These are phyloP conservation scores for Persicaria maculosa DNA, from an alignment of 148 eudicot genomes.

Conservation along the genomic window DNA sequence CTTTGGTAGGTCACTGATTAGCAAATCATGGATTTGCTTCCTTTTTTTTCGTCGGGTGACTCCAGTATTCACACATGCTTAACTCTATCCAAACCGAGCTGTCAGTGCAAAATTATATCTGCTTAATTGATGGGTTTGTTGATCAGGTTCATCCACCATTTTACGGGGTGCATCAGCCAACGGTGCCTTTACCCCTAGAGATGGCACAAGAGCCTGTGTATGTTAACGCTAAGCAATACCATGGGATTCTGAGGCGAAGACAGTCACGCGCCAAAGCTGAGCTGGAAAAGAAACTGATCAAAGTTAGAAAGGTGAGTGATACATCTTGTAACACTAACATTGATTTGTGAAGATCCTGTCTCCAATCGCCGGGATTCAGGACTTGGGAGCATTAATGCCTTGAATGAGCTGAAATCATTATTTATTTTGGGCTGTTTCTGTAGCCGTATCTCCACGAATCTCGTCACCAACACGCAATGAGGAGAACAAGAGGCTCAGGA, in stretches of 20 bases:
- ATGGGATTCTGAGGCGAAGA: constrained; percentile 70
- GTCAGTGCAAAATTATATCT: no score
- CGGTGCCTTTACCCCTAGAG: constrained; percentile 55
- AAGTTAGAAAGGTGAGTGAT: constrained; percentile 44
- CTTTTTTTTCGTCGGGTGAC: no score
- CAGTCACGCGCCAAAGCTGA: constrained; percentile 84
- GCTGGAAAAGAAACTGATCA: constrained; percentile 48
- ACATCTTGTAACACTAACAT: not conserved
- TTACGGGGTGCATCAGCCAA: constrained; percentile 7
- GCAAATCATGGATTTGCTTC: not conserved
- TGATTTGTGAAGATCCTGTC: not conserved
- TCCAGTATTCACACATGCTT: no score
- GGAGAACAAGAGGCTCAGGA: constrained; percentile 79
- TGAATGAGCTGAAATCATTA: not conserved
- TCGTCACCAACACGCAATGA: constrained; percentile 87
- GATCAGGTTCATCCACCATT: constrained; percentile 11
- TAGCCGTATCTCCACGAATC: constrained; percentile 98
- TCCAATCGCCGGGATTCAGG: not conserved
- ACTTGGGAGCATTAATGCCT: not conserved
- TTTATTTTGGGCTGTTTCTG: not conserved
- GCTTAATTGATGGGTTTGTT: not conserved
- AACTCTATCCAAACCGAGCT: no score
- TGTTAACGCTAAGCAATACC: constrained; percentile 83
- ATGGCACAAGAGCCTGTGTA: constrained; percentile 75
- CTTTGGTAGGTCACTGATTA: constrained; percentile 39